phyloP scores from a whole-genome alignment of 306 rosid species.

The Trifolium repens region DNA sequence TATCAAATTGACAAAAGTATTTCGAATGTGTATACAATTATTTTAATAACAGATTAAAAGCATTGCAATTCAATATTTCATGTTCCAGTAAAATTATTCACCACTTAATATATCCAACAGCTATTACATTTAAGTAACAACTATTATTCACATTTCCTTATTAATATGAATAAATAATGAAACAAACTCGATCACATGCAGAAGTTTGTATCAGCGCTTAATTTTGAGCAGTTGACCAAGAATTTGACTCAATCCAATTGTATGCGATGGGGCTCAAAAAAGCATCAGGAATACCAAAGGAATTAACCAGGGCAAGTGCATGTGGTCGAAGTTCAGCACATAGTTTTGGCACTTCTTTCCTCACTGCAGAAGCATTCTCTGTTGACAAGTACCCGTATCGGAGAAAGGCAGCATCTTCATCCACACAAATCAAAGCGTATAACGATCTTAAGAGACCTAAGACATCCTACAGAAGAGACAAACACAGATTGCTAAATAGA shows the following conservation, averaged over 20 bases:
- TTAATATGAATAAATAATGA: too few species aligned
- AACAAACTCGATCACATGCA: constrained; percentile 4
- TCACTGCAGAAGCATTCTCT: constrained; percentile 62
- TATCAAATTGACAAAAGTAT: background rate
- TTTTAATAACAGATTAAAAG: background rate
- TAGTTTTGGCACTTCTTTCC: constrained; percentile 78
- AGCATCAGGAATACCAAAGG: constrained; percentile 93
- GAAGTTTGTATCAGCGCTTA: constrained; percentile 36
- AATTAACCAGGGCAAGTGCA: constrained; percentile 86
- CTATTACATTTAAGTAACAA: background rate
- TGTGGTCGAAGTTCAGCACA: constrained; percentile 79
- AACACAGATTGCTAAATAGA: constrained; percentile 7
- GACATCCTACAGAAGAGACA: constrained; percentile 57
- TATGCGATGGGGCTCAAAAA: constrained; percentile 87
- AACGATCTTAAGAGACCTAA: constrained; percentile 70
- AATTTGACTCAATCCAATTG: constrained; percentile 82
- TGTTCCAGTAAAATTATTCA: background rate
- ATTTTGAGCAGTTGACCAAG: constrained; percentile 70
- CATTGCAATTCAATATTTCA: background rate
- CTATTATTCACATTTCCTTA: constrained; percentile 20
- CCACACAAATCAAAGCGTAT: constrained; percentile 79
- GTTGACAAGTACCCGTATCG: constrained; percentile 74
- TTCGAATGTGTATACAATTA: background rate
- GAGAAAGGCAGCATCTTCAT: constrained; percentile 83
- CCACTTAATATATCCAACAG: constrained; percentile 5